Conservation (phyloP, 768 basidiomycete species). For the Boletus pseudo-olivaceus region DNA sequence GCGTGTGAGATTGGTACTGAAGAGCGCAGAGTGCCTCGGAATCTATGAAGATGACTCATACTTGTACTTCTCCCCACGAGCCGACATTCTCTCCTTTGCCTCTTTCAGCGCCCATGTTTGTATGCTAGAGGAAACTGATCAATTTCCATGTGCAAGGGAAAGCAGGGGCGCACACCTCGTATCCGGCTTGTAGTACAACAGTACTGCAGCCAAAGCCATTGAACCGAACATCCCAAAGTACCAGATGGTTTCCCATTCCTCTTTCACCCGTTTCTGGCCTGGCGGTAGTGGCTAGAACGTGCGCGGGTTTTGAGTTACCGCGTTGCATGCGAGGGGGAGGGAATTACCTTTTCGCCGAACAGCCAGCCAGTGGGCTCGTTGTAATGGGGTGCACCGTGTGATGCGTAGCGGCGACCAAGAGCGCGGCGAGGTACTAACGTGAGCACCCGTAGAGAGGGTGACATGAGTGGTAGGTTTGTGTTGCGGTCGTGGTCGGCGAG, state of each 20-base stretch:
- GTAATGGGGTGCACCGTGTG: slow-evolving; percentile 76
- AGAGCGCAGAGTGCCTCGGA: neutral
- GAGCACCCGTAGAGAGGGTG: slow-evolving; percentile 44
- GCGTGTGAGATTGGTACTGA: neutral
- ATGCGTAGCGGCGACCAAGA: slow-evolving; percentile 52
- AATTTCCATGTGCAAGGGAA: slow-evolving; percentile 1
- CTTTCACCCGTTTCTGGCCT: slow-evolving; percentile 82
- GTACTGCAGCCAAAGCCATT: slow-evolving; percentile 69
- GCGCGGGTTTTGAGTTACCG: neutral
- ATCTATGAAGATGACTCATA: slow-evolving; percentile 57
- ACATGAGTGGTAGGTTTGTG: slow-evolving; percentile 32
- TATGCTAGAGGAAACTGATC: slow-evolving; percentile 50
- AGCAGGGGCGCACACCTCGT: slow-evolving; percentile 59
- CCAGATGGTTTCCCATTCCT: slow-evolving; percentile 91
- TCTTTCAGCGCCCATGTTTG: slow-evolving; percentile 91
- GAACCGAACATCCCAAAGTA: slow-evolving; percentile 89
- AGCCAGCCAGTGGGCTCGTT: slow-evolving; percentile 87
- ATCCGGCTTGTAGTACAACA: slow-evolving; percentile 91
- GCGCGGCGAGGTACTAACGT: slow-evolving; percentile 18
- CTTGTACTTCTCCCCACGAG: slow-evolving; percentile 85
- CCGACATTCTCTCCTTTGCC: slow-evolving; percentile 87
- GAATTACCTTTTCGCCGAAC: slow-evolving; percentile 80
- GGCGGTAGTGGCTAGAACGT: slow-evolving; percentile 61
- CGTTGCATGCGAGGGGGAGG: neutral
- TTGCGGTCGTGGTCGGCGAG: neutral